Evolutionary conservation across 371 early-diverging fungal species (phyloP).

Genomic region (Mortierella sp.): DNA sequence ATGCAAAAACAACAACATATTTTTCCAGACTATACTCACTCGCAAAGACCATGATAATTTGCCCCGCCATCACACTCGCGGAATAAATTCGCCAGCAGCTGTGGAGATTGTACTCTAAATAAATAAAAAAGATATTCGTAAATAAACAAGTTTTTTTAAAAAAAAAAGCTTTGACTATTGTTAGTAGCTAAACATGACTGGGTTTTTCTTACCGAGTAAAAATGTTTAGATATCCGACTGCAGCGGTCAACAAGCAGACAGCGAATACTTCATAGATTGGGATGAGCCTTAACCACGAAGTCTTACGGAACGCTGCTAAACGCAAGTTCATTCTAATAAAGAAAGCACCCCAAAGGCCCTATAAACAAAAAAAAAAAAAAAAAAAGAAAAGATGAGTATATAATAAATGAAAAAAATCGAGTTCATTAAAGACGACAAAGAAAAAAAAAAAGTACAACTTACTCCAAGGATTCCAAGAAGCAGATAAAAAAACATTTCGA

Average conservation of each 20-base stretch:
- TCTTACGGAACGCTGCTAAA: conserved; percentile 77
- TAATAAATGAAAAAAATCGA: neutral
- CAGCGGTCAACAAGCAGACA: conserved; percentile 80
- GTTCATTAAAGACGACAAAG: neutral
- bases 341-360: conserved; percentile 92
- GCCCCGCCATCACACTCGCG: conserved; percentile 69
- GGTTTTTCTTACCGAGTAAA: conserved; percentile 70
- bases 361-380: conserved; percentile 5
- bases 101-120: conserved; percentile 68
- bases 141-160: neutral
- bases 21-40: conserved; percentile 35
- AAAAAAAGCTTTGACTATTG: neutral
- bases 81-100: conserved; percentile 78
- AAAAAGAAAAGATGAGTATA: neutral
- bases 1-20: conserved; percentile 26
- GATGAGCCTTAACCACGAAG: conserved; percentile 67
- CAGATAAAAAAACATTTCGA: conserved; percentile 88
- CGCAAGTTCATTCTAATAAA: conserved; percentile 86
- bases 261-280: conserved; percentile 82
- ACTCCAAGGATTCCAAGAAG: conserved; percentile 93
- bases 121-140: conserved; percentile 5
- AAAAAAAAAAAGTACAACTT: conserved; percentile 39
- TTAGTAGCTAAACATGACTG: conserved; percentile 81
- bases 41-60: conserved; percentile 60
- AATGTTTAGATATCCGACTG: conserved; percentile 82